Evolutionary conservation across 2,329 filamentous ascomycete genomes (phyloP), one percentile per base, ranked within the genome.

Genomic region (Tolypocladium cylindrosporum): DNA sequence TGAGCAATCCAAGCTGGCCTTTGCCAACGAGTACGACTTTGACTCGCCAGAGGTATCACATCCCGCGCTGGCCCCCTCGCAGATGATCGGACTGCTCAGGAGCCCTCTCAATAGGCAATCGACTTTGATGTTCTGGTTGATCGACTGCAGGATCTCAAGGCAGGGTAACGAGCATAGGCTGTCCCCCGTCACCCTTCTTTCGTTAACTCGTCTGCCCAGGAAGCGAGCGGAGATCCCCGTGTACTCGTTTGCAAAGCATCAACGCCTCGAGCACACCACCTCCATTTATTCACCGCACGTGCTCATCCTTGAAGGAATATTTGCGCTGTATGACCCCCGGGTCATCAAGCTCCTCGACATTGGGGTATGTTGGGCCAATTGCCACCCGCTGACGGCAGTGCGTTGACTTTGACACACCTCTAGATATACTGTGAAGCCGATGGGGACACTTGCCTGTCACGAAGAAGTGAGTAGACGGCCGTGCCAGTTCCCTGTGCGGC

Each of bases 241-340:
- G 13, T 99, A 99, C 71, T 99, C 94, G 0, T 99, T 99, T 72
- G 84, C 90, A 64, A 89, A 96, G 69, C 94, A 99, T 73, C 85
- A 90, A 61, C 85, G 94, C 54, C 72, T 92, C 54, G 79, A 87
- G 13, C 80, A 89, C 63, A 96, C 91, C 0, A 95, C 89, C 0
- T 87, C 89, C 1, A 90, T 99, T 60, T 99, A 99, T 71, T 97
- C 94, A 5, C 94, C 94, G 1, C 94, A 96, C 72, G 94, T 99
- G 31, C 79, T 99, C 34, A 91, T 99, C 53, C 76, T 99, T 16
- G 94, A 99, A 77, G 94, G 94, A 24, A 99, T 99, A 37, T 90
- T 99, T 73, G 94, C 94, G 9, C 78, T 99, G 14, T 91, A 97
- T 68, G 94, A 99, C 68, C 84, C 83, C 31, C 83, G 93, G 60